phyloP scores from a whole-genome alignment of 768 basidiomycete species.

The Auriscalpium microsporum region DNA sequence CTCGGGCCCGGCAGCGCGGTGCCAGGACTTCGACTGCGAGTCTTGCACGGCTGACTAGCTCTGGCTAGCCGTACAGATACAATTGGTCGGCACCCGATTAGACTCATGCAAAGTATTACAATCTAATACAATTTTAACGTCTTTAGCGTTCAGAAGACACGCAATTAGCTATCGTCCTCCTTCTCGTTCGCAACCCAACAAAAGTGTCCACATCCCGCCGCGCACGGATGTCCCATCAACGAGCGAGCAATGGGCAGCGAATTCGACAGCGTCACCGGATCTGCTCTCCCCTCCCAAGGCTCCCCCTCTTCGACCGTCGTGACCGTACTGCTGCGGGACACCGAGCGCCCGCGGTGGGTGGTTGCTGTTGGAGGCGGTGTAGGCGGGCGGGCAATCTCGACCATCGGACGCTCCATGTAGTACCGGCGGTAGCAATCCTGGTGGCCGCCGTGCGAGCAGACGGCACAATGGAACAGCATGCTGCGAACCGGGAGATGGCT shows the following conservation, averaged over 20 bases:
- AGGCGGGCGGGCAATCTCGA: slow-evolving; percentile 30
- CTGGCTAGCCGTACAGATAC: too few species aligned
- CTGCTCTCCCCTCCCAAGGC: slow-evolving; percentile 14
- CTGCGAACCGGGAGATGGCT: slow-evolving; percentile 73
- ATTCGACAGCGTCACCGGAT: slow-evolving; percentile 2
- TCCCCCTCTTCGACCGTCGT: slow-evolving; percentile 8
- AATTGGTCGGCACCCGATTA: too few species aligned
- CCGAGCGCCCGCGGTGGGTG: slow-evolving; percentile 10
- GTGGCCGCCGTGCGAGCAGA: slow-evolving; percentile 78
- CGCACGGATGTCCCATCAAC: slow-evolving; percentile 56
- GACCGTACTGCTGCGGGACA: slow-evolving; percentile 15
- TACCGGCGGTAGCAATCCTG: slow-evolving; percentile 67
- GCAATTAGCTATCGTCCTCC: background rate
- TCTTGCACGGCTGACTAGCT: too few species aligned
- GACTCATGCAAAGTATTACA: too few species aligned
- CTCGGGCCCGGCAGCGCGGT: too few species aligned
- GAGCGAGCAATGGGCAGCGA: background rate
- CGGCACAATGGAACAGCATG: slow-evolving; percentile 63
- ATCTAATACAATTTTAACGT: too few species aligned
- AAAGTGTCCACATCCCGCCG: slow-evolving; percentile 75
- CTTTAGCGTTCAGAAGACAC: too few species aligned
- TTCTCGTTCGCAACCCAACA: slow-evolving; percentile 52
- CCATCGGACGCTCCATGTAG: slow-evolving; percentile 52
- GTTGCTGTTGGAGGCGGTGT: slow-evolving; percentile 12
- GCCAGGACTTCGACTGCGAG: too few species aligned